Evolutionary conservation across 768 basidiomycete species (phyloP), one percentile per base, ranked within the genome.

Genomic region (Termitomyces sp.): DNA sequence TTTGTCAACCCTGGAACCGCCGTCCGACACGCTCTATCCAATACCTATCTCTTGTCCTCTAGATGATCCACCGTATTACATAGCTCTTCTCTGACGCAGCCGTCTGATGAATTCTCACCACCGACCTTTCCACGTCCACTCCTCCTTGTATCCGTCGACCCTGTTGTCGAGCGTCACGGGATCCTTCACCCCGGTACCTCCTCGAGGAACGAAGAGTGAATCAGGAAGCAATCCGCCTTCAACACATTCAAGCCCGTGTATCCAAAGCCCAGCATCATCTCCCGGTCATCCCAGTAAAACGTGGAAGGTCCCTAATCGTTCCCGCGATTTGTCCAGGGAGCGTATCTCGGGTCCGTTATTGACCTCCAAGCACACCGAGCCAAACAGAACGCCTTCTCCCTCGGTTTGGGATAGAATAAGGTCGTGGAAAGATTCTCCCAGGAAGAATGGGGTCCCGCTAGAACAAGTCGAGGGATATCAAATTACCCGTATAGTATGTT

Each of bases 91-190:
- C 22, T 16, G 1, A 10, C 33, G 4, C 22, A 24, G 14, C 22
- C 14, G 26, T 36, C n/a, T 4, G 18, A 56, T 56, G 56, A 16
- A 33, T 22, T 14, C 48, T 43, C 47, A 26, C n/a, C n/a, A n/a
- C 12, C 47, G 44, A 12, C n/a, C 40, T 28, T 13, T 3, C 5
- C 45, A 60, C 14, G 20, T 7, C 16, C 56, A 56, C 18, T 56
- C 59, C n/a, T 57, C 51, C 14, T 60, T 55, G 13, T 60, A 53
- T 24, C 55, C 59, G 16, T 48, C 54, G 1, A 48, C 40, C 8
- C 5, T 48, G 18, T 20, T 50, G 42, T 49, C 53, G 3, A 43
- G n/a, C n/a, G n/a, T n/a, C n/a, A n/a, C 42, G 26, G 22, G 28
- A 22, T 36, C 54, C 10, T 18, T 18, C 4, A 30, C 9, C 3